Evolutionary conservation across 306 rosid species (phyloP).

Genomic region (Sphenostylis stenocarpa): DNA sequence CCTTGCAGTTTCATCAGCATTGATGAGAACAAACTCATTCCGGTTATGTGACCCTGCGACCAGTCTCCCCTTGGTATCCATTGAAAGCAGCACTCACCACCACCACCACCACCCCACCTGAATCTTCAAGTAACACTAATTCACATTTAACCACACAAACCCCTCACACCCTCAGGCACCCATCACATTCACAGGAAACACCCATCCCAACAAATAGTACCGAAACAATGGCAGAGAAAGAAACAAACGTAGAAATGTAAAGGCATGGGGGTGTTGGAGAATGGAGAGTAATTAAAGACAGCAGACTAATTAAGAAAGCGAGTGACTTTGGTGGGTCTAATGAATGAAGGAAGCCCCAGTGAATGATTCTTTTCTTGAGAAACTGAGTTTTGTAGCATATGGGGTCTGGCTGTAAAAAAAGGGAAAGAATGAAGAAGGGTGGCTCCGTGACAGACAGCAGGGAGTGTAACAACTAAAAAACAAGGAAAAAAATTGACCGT

Average conservation of each 20-base stretch:
- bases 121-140: conserved; percentile 39
- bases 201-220: conserved; percentile 33
- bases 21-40: conserved; percentile 79
- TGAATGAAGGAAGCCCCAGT: conserved; percentile 5
- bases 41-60: conserved; percentile 82
- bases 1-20: conserved; percentile 76
- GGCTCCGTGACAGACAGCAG: conserved; percentile 25
- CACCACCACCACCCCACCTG: conserved; percentile 16
- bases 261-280: conserved; percentile 14
- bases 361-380: conserved; percentile 53
- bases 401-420: conserved; percentile 25
- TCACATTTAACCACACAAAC: neutral
- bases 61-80: conserved; percentile 69
- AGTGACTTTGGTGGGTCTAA: conserved; percentile 19
- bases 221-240: conserved; percentile 22
- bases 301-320: conserved; percentile 12
- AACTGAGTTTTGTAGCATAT: conserved; percentile 22
- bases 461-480: neutral
- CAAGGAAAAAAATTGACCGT: neutral
- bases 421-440: neutral
- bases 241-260: conserved; percentile 16
- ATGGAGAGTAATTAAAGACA: conserved; percentile 30
- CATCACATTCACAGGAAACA: conserved; percentile 35
- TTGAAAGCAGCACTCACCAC: conserved; percentile 26
- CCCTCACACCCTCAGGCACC: conserved; percentile 24